A percentile compares a stretch with the other conserved stretches of the same genome.
These are phyloP conservation scores for Nemophila menziesii DNA, from an alignment of 257 asterid species.

Conservation along the genomic window DNA sequence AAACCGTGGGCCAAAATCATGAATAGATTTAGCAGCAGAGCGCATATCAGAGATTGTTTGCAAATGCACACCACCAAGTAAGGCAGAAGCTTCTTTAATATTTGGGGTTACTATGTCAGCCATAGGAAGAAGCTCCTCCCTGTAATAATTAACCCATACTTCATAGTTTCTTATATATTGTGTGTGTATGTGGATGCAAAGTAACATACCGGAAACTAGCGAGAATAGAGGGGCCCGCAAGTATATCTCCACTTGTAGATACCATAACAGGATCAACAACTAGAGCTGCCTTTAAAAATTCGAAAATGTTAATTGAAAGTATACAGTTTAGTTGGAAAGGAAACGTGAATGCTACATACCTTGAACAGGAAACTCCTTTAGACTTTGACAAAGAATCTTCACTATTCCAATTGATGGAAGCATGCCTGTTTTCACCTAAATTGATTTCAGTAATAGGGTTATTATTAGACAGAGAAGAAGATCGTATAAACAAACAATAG, in stretches of 20 bases:
- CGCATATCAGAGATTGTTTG: constrained; percentile 80
- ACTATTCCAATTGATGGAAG: constrained; percentile 76
- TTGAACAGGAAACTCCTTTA: constrained; percentile 55
- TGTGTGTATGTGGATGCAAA: background rate
- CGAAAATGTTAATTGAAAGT: constrained; percentile 16
- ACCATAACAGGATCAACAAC: constrained; percentile 99
- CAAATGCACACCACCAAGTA: constrained; percentile 62
- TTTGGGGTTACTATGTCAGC: constrained; percentile 93
- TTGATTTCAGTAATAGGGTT: constrained; percentile 20
- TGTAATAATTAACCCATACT: constrained; percentile 16
- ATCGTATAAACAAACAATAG: background rate
- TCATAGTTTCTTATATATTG: background rate
- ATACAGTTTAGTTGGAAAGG: background rate
- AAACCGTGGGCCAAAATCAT: constrained; percentile 75
- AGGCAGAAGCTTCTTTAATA: constrained; percentile 74
- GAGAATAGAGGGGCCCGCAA: constrained; percentile 64
- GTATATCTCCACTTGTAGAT: constrained; percentile 80
- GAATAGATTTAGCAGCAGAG: constrained; percentile 76
- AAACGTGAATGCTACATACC: constrained; percentile 28
- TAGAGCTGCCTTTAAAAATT: constrained; percentile 61
- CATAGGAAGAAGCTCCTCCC: constrained; percentile 87
- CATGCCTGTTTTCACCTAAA: constrained; percentile 97
- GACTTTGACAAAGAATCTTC: constrained; percentile 54
- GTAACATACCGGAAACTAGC: constrained; percentile 48
- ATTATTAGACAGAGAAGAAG: background rate